These are phyloP conservation scores for Rhizophagus sp. DNA, from an alignment of 192 early-diverging fungal species.

Conservation along the genomic window DNA sequence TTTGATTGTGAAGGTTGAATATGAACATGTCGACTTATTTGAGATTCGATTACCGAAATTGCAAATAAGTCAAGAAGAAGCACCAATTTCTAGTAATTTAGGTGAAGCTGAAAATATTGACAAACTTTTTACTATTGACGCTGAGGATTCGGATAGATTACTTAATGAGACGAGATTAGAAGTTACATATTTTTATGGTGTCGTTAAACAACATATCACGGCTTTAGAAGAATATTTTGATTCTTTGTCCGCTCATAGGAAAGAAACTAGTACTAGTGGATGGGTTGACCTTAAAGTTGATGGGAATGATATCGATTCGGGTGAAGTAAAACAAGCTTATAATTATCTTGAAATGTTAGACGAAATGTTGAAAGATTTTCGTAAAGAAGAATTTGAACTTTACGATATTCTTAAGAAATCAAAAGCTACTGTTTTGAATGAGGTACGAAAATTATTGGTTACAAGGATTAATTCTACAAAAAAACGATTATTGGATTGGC, in stretches of 20 bases:
- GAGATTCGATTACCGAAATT: slow-evolving; percentile 68
- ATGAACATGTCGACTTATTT: slow-evolving; percentile 61
- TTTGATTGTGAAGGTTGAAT: slow-evolving; percentile 71
- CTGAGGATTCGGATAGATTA: slow-evolving; percentile 34
- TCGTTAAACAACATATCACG: slow-evolving; percentile 46
- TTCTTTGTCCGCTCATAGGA: slow-evolving; percentile 12
- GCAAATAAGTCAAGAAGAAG: slow-evolving; percentile 42
- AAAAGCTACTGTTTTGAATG: slow-evolving; percentile 47
- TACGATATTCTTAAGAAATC: slow-evolving; percentile 41
- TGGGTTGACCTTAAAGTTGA: not conserved
- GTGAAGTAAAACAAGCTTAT: slow-evolving; percentile 7
- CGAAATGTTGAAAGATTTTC: slow-evolving; percentile 39
- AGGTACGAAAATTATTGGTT: slow-evolving; percentile 49
- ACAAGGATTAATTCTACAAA: slow-evolving; percentile 40
- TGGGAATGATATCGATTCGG: not conserved
- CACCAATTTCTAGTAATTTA: slow-evolving; percentile 34
- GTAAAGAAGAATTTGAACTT: slow-evolving; percentile 49
- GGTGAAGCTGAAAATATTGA: slow-evolving; percentile 39
- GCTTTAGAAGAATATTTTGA: slow-evolving; percentile 42
- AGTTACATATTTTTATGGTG: slow-evolving; percentile 51
- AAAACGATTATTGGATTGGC: slow-evolving; percentile 52
- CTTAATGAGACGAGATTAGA: slow-evolving; percentile 40
- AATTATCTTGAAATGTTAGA: slow-evolving; percentile 30
- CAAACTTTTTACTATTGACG: slow-evolving; percentile 39
- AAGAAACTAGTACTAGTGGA: not conserved